phyloP scores from a whole-genome alignment of 2,329 filamentous ascomycete species.

The Botryosphaeria dothidea region DNA sequence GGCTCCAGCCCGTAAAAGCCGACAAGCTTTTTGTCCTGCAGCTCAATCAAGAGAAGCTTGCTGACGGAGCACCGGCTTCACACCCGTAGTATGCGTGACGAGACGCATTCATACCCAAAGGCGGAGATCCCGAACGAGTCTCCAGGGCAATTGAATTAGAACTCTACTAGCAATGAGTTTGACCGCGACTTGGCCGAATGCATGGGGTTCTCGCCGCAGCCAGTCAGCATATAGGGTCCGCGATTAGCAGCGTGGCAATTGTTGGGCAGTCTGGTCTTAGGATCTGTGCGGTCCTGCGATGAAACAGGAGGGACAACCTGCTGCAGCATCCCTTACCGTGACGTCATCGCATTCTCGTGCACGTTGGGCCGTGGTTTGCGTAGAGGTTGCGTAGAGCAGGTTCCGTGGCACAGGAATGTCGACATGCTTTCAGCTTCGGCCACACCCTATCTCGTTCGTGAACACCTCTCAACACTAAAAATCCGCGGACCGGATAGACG shows the following conservation, averaged over 20 bases:
- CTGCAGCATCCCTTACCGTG: neutral
- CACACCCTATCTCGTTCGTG: neutral
- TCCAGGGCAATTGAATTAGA: neutral
- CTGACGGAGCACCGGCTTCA: neutral
- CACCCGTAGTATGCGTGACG: neutral
- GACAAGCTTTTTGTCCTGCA: conserved; percentile 7
- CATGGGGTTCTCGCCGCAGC: neutral
- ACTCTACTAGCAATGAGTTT: neutral
- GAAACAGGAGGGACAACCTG: neutral
- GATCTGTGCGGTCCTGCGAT: neutral
- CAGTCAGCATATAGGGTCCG: neutral
- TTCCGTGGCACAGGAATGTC: neutral
- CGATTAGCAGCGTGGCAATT: neutral
- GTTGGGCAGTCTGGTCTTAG: neutral
- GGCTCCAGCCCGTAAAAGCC: neutral
- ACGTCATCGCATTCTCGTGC: neutral
- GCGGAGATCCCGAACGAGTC: neutral
- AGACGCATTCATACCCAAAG: conserved; percentile 6
- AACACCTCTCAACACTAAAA: conserved; percentile 1
- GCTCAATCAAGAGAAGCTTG: neutral
- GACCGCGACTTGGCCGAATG: neutral
- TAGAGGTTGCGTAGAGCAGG: no score
- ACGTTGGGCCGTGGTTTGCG: neutral
- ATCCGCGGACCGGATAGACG: neutral
- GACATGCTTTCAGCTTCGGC: neutral